Conservation (phyloP, 164 flowering plant genomes). For the Pachysandra terminalis region DNA sequence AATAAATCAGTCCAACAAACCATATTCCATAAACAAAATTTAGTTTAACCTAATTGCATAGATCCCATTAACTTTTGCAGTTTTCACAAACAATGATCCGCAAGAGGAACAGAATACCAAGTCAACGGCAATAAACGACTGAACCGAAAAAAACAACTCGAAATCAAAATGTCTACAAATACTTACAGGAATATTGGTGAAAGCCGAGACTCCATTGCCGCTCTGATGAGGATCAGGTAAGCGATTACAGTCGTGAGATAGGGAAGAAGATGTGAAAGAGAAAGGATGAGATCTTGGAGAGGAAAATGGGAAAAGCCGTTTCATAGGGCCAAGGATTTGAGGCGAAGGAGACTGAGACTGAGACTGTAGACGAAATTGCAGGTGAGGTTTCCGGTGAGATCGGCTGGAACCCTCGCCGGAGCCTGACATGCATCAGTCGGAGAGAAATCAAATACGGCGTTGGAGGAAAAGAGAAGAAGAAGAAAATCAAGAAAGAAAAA, state of each 20-base stretch:
- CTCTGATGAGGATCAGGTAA: not conserved
- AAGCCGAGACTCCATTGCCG: slow-evolving; percentile 6
- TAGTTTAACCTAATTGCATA: not conserved
- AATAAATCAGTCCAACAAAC: not conserved
- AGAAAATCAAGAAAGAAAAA: not conserved
- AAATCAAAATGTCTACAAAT: not conserved
- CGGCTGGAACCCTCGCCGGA: slow-evolving; percentile 20
- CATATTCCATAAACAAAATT: not conserved
- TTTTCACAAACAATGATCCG: not conserved
- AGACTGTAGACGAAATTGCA: slow-evolving; percentile 6
- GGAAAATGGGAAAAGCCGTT: slow-evolving; percentile 17
- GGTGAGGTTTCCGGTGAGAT: slow-evolving; percentile 7
- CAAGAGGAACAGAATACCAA: not conserved
- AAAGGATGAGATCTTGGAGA: not conserved
- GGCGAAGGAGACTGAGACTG: slow-evolving; percentile 5
- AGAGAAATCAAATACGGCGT: not conserved
- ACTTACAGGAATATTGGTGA: slow-evolving; percentile 11
- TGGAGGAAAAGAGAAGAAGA: slow-evolving; percentile 1
- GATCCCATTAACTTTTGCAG: not conserved
- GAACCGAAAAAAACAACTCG: too few species aligned
- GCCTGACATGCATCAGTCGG: slow-evolving; percentile 11
- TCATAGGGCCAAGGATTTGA: slow-evolving; percentile 7
- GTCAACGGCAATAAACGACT: not conserved
- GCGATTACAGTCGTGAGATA: not conserved
- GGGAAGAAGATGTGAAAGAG: not conserved